These are phyloP conservation scores for Arabidopsis thaliana DNA, from an alignment of 345 rosid species.

Conservation along the genomic window DNA sequence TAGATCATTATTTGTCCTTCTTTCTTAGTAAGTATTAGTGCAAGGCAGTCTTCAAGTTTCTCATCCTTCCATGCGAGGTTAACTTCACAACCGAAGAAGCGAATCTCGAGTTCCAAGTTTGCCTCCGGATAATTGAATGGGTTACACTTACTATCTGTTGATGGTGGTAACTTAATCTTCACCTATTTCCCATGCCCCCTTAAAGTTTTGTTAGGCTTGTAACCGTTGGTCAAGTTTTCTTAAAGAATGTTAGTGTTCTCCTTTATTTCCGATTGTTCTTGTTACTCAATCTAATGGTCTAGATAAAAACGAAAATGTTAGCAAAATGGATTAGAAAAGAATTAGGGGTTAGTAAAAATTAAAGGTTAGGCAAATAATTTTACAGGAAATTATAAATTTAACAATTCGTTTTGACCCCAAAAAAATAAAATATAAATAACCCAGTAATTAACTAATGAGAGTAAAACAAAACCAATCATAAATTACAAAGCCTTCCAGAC, in stretches of 20 bases:
- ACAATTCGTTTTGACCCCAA: no score
- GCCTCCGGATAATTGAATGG: not conserved
- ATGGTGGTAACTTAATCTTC: not conserved
- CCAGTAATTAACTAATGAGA: no score
- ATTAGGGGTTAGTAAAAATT: not conserved
- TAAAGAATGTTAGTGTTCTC: not conserved
- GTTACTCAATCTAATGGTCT: not conserved
- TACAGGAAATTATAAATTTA: no score
- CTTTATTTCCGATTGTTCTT: not conserved
- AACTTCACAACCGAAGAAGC: not conserved
- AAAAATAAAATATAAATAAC: no score
- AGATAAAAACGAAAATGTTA: not conserved
- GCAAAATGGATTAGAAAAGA: not conserved
- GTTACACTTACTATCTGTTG: not conserved
- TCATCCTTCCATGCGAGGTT: not conserved
- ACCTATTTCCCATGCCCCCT: not conserved
- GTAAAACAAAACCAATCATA: no score
- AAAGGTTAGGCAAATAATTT: not conserved
- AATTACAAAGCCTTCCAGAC: no score
- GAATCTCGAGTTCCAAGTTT: not conserved
- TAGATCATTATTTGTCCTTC: not conserved
- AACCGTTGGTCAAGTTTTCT: slow-evolving; percentile 1
- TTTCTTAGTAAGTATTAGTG: not conserved
- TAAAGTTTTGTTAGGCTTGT: not conserved
- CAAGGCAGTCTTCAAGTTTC: not conserved